Conservation (phyloP, 495 filamentous ascomycete genomes). For the Neurospora sublineolata region DNA sequence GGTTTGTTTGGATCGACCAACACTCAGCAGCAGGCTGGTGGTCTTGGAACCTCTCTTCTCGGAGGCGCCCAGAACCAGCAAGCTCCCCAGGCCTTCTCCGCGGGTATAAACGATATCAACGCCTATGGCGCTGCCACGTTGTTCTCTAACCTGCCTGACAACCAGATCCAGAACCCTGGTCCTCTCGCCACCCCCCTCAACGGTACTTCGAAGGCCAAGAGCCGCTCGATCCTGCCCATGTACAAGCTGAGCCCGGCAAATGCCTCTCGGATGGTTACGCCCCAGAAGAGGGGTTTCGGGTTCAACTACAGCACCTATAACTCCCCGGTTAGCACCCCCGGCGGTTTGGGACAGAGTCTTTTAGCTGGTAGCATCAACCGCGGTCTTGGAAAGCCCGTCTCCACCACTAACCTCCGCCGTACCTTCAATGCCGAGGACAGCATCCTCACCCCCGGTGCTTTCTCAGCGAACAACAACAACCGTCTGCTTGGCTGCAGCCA, state of each 20-base stretch:
- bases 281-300: slow-evolving; percentile 71
- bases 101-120: slow-evolving; percentile 62
- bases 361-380: slow-evolving; percentile 49
- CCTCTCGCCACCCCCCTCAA: slow-evolving; percentile 82
- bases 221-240: slow-evolving; percentile 67
- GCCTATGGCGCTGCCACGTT: slow-evolving; percentile 78
- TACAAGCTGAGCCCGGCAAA: slow-evolving; percentile 80
- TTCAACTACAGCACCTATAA: slow-evolving; percentile 86
- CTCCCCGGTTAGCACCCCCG: slow-evolving; percentile 64
- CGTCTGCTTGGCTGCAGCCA: slow-evolving; percentile 51
- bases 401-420: slow-evolving; percentile 51
- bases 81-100: slow-evolving; percentile 53
- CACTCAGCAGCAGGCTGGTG: slow-evolving; percentile 34
- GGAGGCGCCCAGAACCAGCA: slow-evolving; percentile 32
- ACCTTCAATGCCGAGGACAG: slow-evolving; percentile 55
- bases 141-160: slow-evolving; percentile 56
- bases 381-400: slow-evolving; percentile 49
- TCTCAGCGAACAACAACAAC: slow-evolving; percentile 56
- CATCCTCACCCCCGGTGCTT: slow-evolving; percentile 73
- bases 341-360: slow-evolving; percentile 52
- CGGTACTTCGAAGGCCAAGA: slow-evolving; percentile 54
- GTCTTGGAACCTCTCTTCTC: slow-evolving; percentile 26
- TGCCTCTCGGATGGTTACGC: slow-evolving; percentile 66
- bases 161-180: slow-evolving; percentile 55
- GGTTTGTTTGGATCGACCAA: slow-evolving; percentile 28